Evolutionary conservation across 2,329 filamentous ascomycete genomes (phyloP).

Genomic region (Ceratocystis cacaofunesta): DNA sequence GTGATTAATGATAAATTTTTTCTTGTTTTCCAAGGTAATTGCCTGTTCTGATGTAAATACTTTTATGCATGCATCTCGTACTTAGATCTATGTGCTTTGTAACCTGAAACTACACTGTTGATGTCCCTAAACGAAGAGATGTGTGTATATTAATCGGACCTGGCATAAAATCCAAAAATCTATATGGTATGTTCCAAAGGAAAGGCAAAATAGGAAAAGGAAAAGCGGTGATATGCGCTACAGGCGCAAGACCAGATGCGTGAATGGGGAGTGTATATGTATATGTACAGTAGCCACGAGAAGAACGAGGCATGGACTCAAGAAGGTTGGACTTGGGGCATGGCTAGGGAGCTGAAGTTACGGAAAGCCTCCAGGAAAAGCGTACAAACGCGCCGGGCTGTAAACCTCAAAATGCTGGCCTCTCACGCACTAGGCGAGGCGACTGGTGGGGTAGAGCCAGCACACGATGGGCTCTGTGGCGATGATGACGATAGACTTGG

Average conservation of each 20-base stretch:
- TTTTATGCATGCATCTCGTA: background rate
- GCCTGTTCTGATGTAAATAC: background rate
- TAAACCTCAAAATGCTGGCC: background rate
- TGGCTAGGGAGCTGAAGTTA: background rate
- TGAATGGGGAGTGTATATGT: background rate
- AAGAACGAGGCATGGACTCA: background rate
- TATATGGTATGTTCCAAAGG: background rate
- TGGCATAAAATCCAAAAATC: constrained; percentile 4
- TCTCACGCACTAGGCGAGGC: background rate
- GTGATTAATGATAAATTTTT: background rate
- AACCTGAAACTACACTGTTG: background rate
- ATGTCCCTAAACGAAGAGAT: background rate
- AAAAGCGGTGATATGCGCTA: background rate
- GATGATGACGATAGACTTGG: constrained; percentile 21
- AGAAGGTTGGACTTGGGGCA: background rate
- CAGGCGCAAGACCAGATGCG: background rate
- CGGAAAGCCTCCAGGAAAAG: no score
- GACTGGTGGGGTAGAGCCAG: background rate
- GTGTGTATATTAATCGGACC: background rate
- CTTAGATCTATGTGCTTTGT: background rate
- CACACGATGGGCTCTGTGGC: background rate
- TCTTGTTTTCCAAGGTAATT: background rate
- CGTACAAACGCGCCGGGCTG: no score
- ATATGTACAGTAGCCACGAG: background rate
- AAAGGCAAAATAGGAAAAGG: background rate